A percentile compares a stretch with the other conserved stretches of the same genome.
These are phyloP conservation scores for Albizia julibrissin DNA, from an alignment of 306 rosid species.

Conservation along the genomic window DNA sequence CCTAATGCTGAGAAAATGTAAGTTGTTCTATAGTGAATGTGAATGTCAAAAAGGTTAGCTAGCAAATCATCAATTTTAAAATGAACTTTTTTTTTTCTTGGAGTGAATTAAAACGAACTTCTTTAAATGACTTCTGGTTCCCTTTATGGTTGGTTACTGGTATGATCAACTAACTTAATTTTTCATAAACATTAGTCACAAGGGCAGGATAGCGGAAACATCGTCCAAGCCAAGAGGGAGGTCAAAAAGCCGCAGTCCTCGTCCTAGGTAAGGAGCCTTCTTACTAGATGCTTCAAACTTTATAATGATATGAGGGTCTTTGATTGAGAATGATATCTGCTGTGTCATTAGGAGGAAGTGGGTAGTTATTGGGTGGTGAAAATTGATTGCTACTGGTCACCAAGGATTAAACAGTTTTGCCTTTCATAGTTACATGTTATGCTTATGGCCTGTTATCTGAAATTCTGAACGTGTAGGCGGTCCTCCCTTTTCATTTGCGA, in stretches of 20 bases:
- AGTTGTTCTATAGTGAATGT: neutral
- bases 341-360: neutral
- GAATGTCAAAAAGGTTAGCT: too few species aligned
- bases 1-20: conserved; percentile 80
- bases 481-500: neutral
- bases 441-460: neutral
- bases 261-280: conserved; percentile 55
- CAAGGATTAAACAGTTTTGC: neutral
- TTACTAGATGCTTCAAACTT: neutral
- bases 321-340: neutral
- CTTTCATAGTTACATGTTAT: neutral
- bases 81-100: neutral
- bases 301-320: neutral
- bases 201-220: conserved; percentile 61
- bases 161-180: neutral
- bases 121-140: neutral
- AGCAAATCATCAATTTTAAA: neutral
- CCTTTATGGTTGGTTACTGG: neutral
- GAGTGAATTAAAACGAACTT: neutral
- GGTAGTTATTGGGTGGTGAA: neutral
- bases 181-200: conserved; percentile 43
- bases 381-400: neutral
- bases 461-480: neutral
- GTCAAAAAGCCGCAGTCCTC: conserved; percentile 75
- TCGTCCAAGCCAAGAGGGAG: conserved; percentile 50